Conservation (phyloP, 2,329 filamentous ascomycete species). For the Penicillium paneum region DNA sequence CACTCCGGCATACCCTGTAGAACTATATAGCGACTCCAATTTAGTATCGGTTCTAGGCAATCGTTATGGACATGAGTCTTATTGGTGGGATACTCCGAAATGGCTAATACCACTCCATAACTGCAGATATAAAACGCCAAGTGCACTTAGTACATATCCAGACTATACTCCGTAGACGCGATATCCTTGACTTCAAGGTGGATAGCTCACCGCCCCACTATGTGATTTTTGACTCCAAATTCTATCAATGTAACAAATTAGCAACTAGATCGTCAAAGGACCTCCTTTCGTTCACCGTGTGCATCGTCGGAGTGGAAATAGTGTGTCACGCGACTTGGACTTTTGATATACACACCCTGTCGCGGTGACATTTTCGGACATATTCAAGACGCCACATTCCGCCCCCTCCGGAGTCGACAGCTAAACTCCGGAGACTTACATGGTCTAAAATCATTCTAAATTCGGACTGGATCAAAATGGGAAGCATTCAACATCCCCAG, state of each 20-base stretch:
- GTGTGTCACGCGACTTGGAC: neutral
- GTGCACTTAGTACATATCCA: neutral
- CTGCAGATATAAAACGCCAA: neutral
- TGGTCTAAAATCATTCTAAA: neutral
- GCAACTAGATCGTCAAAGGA: neutral
- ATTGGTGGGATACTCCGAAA: neutral
- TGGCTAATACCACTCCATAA: neutral
- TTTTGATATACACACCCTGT: neutral
- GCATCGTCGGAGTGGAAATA: neutral
- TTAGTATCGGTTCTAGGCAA: neutral
- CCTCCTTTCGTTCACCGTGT: neutral
- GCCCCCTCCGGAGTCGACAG: neutral
- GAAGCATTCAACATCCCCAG: constrained; percentile 24
- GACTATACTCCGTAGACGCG: neutral
- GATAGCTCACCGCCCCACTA: constrained; percentile 13
- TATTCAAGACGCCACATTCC: neutral
- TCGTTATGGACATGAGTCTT: neutral
- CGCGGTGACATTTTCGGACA: neutral
- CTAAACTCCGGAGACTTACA: neutral
- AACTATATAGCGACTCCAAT: neutral
- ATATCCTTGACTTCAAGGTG: neutral
- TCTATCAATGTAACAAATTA: neutral
- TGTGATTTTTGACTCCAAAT: constrained; percentile 2
- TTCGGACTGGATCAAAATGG: constrained; percentile 11
- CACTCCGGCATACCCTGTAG: neutral